Evolutionary conservation across 495 filamentous ascomycete species (phyloP), one percentile per base, ranked within the genome.

Genomic region (Hyphodiscus hymeniophilus): DNA sequence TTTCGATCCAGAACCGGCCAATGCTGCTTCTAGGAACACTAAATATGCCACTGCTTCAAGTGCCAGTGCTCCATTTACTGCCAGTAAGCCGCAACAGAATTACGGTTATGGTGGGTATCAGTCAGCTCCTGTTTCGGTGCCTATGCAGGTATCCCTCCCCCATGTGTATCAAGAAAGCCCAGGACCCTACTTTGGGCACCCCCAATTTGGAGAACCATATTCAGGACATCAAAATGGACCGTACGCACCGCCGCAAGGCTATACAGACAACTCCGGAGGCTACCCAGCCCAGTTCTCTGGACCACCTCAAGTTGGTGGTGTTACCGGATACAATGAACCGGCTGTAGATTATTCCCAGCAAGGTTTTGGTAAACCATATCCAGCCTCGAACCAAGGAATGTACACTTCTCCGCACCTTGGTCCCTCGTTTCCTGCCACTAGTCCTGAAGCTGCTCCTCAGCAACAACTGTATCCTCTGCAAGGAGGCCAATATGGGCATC

Each of bases 1-100:
- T 0, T 91, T 88, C 62, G 63, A 74, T 56, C 69, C 74, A 13
- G 69, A 84, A 53, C 73, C 74, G 48, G 46, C 42, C 17, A 30
- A 18, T 20, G 20, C 16, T 24, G 30, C 41, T 30, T 13, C 20
- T 40, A 24, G 15, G 22, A 28, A 40, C 26, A 26, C 52, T 16
- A 57, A 54, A 34, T 55, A 52, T 45, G 18, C 48, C 26, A 38
- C 50, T 55, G 47, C 48, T 16, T 45, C 57, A 36, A 46, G 36
- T 38, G 42, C 50, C 24, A 47, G 35, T 45, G 39, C 42, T 36
- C 31, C 53, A 15, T 60, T 56, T 32, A 7, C 45, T 16, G 30
- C 23, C 35, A 52, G n/a, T 30, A 47, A 33, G 10, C 47, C 47
- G 22, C 53, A 54, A 24, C 54, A 50, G 1, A 55, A 45, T 15